Evolutionary conservation across 2,329 filamentous ascomycete species (phyloP), one percentile per base, ranked within the genome.

Genomic region (Curvularia spicifera): DNA sequence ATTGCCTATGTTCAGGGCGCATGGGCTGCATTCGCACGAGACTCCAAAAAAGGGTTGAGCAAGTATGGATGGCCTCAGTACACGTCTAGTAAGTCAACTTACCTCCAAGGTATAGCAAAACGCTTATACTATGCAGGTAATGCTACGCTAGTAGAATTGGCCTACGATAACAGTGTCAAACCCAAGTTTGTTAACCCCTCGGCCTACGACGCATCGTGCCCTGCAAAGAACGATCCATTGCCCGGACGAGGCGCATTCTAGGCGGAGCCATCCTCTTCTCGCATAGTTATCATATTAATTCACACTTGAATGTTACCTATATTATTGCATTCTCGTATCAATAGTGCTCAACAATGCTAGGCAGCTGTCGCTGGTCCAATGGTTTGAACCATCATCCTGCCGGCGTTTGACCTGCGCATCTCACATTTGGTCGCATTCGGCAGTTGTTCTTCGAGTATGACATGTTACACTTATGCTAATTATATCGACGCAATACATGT

Each of bases 51-150:
- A 4, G 71, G 71, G 0, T 43, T 79, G 28, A 65, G 66, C 2
- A 66, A 69, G 18, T 65, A 72, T 52, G 74, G 76, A 2, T 79
- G 77, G 76, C 68, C 69, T 26, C 9, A 44, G 22, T 72, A 67
- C 37, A 56, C 52, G 10, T 31, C 51, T 22, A 56, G 67, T 72
- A 60, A 60, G 57, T 28, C 33, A 15, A 28, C 0, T 40, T 5
- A 35, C 9, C 22, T 2, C 35, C 10, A 18, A n/a, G 26, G 2
- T 18, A 31, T 28, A 18, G 8, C 9, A 1, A 26, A 7, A 31
- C 39, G 13, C 47, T 49, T 5, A 51, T 6, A 29, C n/a, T 10
- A 3, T 6, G 29, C 10, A 66, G 63, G 53, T 15, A 64, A 62
- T 24, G 54, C 54, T 26, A 65, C 70, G 26, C 63, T 72, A 22